phyloP scores from a whole-genome alignment of 371 early-diverging fungal genomes.

The Lichtheimia hyalospora region DNA sequence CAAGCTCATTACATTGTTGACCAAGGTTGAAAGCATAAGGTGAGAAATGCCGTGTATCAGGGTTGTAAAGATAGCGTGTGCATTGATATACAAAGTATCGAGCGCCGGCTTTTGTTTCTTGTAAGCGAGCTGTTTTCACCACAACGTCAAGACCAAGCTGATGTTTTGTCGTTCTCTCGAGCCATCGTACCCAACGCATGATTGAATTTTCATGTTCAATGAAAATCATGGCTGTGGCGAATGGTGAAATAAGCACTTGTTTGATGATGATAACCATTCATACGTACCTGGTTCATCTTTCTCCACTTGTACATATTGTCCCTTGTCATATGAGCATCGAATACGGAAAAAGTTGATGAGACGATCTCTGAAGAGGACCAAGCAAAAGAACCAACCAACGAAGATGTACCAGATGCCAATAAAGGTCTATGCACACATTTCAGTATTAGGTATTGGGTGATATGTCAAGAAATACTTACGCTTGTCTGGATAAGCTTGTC shows the following conservation, averaged over 20 bases:
- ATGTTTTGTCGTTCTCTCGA: slow-evolving; percentile 28
- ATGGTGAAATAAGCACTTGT: background rate
- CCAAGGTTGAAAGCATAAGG: slow-evolving; percentile 62
- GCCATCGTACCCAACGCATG: slow-evolving; percentile 17
- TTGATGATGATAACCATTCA: background rate
- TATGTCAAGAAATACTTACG: slow-evolving; percentile 21
- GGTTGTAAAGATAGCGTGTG: slow-evolving; percentile 69
- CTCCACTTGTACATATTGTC: slow-evolving; percentile 67
- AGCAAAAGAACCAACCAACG: slow-evolving; percentile 59
- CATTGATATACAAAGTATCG: slow-evolving; percentile 74
- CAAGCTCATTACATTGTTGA: slow-evolving; percentile 45
- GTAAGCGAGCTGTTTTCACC: slow-evolving; percentile 39
- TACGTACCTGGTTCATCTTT: slow-evolving; percentile 45
- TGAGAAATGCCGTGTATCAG: slow-evolving; percentile 42
- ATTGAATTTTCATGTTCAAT: slow-evolving; percentile 42
- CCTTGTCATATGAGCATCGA: slow-evolving; percentile 52
- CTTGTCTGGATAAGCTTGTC: slow-evolving; percentile 32
- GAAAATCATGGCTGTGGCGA: slow-evolving; percentile 45
- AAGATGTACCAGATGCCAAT: slow-evolving; percentile 68
- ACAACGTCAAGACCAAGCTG: slow-evolving; percentile 36
- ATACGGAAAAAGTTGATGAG: slow-evolving; percentile 68
- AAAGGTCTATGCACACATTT: slow-evolving; percentile 25
- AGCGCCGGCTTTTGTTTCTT: slow-evolving; percentile 49
- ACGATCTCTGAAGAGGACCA: slow-evolving; percentile 46
- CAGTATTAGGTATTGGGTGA: slow-evolving; percentile 28